Base-by-base conservation (phyloP, 2,329 filamentous ascomycete species). In the Coniochaeta sp. region DNA sequence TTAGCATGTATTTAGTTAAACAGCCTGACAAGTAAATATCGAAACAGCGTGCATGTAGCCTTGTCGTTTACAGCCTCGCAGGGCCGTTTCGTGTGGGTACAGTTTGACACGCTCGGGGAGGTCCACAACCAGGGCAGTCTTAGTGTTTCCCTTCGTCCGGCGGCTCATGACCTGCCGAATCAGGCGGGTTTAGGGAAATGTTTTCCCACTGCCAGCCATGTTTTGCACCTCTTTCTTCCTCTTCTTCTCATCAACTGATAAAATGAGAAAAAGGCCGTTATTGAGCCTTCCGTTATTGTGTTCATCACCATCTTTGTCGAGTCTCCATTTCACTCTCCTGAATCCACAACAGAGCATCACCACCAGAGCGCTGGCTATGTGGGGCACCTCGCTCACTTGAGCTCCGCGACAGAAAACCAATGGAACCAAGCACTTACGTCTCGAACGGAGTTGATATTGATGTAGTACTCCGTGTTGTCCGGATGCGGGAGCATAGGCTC, bases 371-470 rank as follows among this genome's bases (percentile, higher is more conserved):
- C 58, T 59, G 16, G 58, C 58, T 42, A 17, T 52, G 47, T 52
- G 47, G 47, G 47, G 47, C 47, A 17, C 22, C 24, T 30, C 47
- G 17, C 47, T 59, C 44, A 17, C 26, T 52, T n/a, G 26, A 52
- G 26, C 47, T 28, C 47, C 47, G 17, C 14, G 47, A 9, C 47
- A 26, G 47, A 22, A 24, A n/a, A 56, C 61, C 56, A 54, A 66
- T 69, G 66, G 64, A 67, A 60, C 54, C 44, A 60, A 60, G 58
- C 63, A 87, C 92, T 87, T 88, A 98, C 95, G 88, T 98, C 95
- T 83, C 95, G 90, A 73, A 96, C 93, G 65, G 95, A 98, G 86
- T 97, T 95, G 83, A 99, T 99, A 88, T 97, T 97, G 83, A 99
- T 96, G 81, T 99, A 99, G 83, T 98, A 98, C 80, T 99, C 95